phyloP scores from a whole-genome alignment of 148 eudicot genomes.

The Suaeda aralocaspica region DNA sequence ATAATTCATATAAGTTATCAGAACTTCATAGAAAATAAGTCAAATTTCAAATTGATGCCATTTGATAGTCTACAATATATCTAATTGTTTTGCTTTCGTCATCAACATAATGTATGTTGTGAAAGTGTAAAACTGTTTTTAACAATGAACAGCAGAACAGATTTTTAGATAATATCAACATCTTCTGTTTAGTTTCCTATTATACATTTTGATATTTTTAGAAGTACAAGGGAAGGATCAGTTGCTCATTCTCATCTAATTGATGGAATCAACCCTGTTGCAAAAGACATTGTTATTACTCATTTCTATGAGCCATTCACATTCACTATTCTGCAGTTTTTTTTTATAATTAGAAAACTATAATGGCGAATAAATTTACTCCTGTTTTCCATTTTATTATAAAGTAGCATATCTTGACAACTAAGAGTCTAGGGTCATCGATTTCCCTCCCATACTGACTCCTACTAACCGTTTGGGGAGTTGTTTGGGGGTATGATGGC shows the following conservation, averaged over 20 bases:
- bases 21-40: not conserved
- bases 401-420: not conserved
- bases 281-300: not conserved
- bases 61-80: not conserved
- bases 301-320: not conserved
- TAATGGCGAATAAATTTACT: not conserved
- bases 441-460: not conserved
- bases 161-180: not conserved
- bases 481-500: too few species aligned
- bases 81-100: not conserved
- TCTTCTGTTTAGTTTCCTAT: not conserved
- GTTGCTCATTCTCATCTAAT: not conserved
- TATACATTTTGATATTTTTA: too few species aligned
- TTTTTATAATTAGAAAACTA: too few species aligned
- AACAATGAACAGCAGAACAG: not conserved
- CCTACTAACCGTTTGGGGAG: not conserved
- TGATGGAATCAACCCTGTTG: not conserved
- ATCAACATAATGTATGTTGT: not conserved
- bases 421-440: not conserved
- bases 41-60: not conserved
- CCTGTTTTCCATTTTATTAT: not conserved
- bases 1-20: not conserved
- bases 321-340: not conserved
- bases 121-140: not conserved
- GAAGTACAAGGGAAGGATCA: not conserved